phyloP scores from a whole-genome alignment of 2,329 filamentous ascomycete species.

The Seiridium cupressi region DNA sequence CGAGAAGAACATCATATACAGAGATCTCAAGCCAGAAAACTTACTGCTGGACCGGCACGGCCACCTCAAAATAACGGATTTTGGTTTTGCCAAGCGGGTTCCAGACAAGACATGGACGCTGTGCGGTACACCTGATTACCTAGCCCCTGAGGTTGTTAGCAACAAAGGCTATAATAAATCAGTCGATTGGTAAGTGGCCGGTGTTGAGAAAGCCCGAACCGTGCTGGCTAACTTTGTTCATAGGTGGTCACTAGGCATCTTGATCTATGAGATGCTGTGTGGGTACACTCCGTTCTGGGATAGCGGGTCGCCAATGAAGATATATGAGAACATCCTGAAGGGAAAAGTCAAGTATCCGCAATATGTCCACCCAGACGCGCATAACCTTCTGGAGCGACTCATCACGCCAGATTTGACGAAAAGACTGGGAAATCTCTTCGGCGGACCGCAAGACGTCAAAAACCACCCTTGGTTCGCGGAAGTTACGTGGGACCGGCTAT shows the following conservation, averaged over 20 bases:
- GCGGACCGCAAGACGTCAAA: constrained; percentile 89
- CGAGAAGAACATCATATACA: constrained; percentile 93
- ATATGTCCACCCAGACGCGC: constrained; percentile 92
- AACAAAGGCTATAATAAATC: constrained; percentile 99
- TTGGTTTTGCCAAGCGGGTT: constrained; percentile 97
- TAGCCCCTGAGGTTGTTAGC: constrained; percentile 96
- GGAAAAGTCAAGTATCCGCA: constrained; percentile 95
- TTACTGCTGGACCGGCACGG: constrained; percentile 88
- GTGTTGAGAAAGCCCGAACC: not conserved
- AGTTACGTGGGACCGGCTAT: constrained; percentile 94
- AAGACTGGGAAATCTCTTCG: constrained; percentile 89
- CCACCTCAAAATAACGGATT: constrained; percentile 96
- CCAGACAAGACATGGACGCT: constrained; percentile 99
- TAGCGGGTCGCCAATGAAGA: constrained; percentile 95
- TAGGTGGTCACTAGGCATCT: constrained; percentile 97
- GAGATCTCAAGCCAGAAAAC: constrained; percentile 95
- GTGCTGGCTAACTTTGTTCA: not conserved
- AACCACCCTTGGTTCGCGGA: constrained; percentile 95
- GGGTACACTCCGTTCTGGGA: constrained; percentile 99
- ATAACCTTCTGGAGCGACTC: constrained; percentile 86
- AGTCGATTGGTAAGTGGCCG: constrained; percentile 80
- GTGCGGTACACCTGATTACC: constrained; percentile 95
- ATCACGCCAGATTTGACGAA: constrained; percentile 96
- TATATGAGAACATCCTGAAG: constrained; percentile 98
- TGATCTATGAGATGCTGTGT: constrained; percentile 99